These are phyloP conservation scores for Luffa aegyptiaca DNA, from an alignment of 306 rosid species.

Conservation along the genomic window DNA sequence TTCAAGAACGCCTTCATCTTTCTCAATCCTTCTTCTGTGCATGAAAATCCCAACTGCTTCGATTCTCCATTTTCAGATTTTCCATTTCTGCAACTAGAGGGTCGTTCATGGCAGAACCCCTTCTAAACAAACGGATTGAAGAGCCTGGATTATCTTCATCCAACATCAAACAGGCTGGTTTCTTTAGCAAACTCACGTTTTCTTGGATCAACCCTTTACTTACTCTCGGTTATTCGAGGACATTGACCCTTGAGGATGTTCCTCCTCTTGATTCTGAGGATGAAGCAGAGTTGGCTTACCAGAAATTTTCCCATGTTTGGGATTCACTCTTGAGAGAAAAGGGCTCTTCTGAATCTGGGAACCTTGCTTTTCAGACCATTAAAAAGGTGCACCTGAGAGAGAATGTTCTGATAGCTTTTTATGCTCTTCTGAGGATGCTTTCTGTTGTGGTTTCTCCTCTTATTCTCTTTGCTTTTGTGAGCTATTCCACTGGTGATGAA, in stretches of 20 bases:
- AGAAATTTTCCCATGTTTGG: constrained; percentile 42
- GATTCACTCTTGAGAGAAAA: constrained; percentile 28
- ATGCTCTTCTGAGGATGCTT: constrained; percentile 33
- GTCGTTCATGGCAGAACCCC: constrained; percentile 31
- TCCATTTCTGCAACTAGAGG: too few species aligned
- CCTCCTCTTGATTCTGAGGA: constrained; percentile 58
- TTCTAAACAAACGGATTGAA: constrained; percentile 20
- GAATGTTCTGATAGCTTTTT: constrained; percentile 37
- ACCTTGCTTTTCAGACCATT: constrained; percentile 38
- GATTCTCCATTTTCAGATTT: too few species aligned
- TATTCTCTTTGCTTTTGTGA: constrained; percentile 57
- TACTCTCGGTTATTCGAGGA: constrained; percentile 38
- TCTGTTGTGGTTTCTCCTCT: constrained; percentile 47
- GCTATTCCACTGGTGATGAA: constrained; percentile 29
- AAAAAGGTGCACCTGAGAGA: constrained; percentile 43
- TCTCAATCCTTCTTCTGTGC: too few species aligned
- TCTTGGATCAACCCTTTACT: constrained; percentile 62
- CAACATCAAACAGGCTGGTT: constrained; percentile 17
- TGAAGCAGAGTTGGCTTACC: constrained; percentile 35
- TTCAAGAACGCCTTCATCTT: too few species aligned
- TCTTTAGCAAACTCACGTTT: constrained; percentile 44
- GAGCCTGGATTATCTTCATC: constrained; percentile 3
- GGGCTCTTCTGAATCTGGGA: constrained; percentile 17
- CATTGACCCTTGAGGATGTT: constrained; percentile 45
- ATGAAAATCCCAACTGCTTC: too few species aligned